phyloP scores from a whole-genome alignment of 2,329 filamentous ascomycete species.

The Pyrenophora tritici-repentis region DNA sequence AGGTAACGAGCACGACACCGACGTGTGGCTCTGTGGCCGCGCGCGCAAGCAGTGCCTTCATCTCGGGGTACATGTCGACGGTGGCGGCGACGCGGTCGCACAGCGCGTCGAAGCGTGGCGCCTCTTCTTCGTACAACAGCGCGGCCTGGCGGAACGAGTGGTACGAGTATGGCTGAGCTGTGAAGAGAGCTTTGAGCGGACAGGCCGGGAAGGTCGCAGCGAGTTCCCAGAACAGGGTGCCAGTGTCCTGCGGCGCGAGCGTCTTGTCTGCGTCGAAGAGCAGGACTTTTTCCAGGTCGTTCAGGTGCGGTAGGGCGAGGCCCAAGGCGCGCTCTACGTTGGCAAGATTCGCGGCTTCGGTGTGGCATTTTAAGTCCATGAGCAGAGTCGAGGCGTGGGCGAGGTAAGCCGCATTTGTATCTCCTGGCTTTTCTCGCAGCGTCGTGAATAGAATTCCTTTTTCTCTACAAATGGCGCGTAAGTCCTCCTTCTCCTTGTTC shows the following conservation, averaged over 20 bases:
- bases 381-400: constrained; percentile 34
- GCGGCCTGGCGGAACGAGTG: constrained; percentile 60
- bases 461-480: constrained; percentile 1
- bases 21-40: constrained; percentile 46
- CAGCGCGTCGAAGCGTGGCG: constrained; percentile 50
- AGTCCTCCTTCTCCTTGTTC: neutral
- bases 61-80: constrained; percentile 55
- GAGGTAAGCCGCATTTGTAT: neutral
- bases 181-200: no score
- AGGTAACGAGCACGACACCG: constrained; percentile 59
- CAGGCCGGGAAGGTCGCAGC: no score
- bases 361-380: constrained; percentile 48
- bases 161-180: constrained; percentile 57
- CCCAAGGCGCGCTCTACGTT: neutral
- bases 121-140: constrained; percentile 58
- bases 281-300: constrained; percentile 51
- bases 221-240: constrained; percentile 58
- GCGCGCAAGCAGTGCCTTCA: constrained; percentile 52
- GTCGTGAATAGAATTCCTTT: constrained; percentile 56
- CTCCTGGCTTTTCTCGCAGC: neutral
- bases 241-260: constrained; percentile 57
- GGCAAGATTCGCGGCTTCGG: constrained; percentile 46
- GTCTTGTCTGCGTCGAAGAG: constrained; percentile 66
- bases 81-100: constrained; percentile 53
- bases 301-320: no score